These are phyloP conservation scores for Candida pseudoviswanathii DNA, from an alignment of 1,139 yeast species.

Conservation along the genomic window DNA sequence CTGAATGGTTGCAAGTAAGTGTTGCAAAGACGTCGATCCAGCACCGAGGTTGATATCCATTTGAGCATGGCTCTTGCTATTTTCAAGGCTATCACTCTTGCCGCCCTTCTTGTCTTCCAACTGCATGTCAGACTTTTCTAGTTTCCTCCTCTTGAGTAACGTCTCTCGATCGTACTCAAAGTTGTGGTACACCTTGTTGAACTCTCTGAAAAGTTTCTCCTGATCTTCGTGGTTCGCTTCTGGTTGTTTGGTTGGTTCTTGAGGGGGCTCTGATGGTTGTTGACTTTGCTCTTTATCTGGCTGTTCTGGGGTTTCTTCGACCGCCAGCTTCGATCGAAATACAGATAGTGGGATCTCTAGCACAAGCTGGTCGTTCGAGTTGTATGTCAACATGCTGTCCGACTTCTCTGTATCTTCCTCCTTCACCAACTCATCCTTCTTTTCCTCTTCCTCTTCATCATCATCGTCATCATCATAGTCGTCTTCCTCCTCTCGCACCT, in stretches of 20 bases:
- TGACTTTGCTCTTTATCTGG: background rate
- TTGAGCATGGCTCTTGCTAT: slow-evolving; percentile 10
- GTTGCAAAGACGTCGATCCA: slow-evolving; percentile 79
- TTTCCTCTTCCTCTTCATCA: slow-evolving; percentile 33
- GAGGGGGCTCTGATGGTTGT: background rate
- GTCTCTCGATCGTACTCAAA: slow-evolving; percentile 86
- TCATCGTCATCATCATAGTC: slow-evolving; percentile 47
- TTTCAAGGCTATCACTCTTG: slow-evolving; percentile 8
- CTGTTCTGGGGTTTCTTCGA: background rate
- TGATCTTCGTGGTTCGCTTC: slow-evolving; percentile 32
- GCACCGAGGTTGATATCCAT: slow-evolving; percentile 41
- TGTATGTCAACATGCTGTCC: slow-evolving; percentile 12
- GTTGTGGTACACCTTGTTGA: slow-evolving; percentile 71
- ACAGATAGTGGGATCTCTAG: slow-evolving; percentile 33
- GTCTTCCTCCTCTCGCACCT: slow-evolving; percentile 38
- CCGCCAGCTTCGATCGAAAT: slow-evolving; percentile 15
- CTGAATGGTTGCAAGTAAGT: slow-evolving; percentile 77
- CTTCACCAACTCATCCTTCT: slow-evolving; percentile 10
- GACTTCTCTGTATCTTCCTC: slow-evolving; percentile 12
- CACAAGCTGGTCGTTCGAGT: slow-evolving; percentile 32
- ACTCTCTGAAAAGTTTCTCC: slow-evolving; percentile 41
- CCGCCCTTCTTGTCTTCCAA: slow-evolving; percentile 43
- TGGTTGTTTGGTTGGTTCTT: background rate
- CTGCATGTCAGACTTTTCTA: slow-evolving; percentile 79
- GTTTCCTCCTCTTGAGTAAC: slow-evolving; percentile 69